Evolutionary conservation across 1,284 basidiomycete species (phyloP), one percentile per base, ranked within the genome.

Genomic region (Sporisorium reilianum): DNA sequence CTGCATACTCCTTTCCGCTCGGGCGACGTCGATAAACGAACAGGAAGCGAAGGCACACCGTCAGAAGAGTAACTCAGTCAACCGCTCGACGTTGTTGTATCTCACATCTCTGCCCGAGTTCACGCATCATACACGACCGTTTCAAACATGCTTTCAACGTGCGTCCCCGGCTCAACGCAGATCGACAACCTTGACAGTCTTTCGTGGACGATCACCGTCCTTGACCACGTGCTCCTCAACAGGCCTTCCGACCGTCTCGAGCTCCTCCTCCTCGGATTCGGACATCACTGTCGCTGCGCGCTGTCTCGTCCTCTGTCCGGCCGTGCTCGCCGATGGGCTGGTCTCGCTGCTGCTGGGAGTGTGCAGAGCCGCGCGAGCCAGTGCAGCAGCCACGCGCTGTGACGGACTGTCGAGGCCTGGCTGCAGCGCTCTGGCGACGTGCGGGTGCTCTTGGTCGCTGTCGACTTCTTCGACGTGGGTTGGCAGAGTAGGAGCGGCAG

Each of bases 31-130:
- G 38, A 1, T 20, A n/a, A n/a, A 6, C 8, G 38, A 22, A 55
- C 71, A 74, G 68, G 64, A 50, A 75, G 73, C 61, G 68, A 75
- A 51, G 68, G 73, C 2, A 75, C 73, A 48, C 67, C 73, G 32
- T 75, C 73, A 50, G 73, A 71, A 44, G 73, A 75, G 32, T 65
- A 41, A 67, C 28, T 30, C 6, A 41, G 4, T 20, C 38, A 20
- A 41, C 16, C 38, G 20, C 16, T 16, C 38, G 36, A 12, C 11
- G 6, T 22, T 6, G 22, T 18, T 38, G n/a, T 22, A 32, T 23
- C 41, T 28, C 40, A 44, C n/a, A 20, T 12, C 12, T n/a, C n/a
- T 30, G 52, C 8, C 5, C 18, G n/a, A n/a, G n/a, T 49, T 20
- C 14, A 23, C 26, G 23, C 42, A 46, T 40, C 30, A 46, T 46